These are phyloP conservation scores for Leccinellum luteum DNA, from an alignment of 768 basidiomycete genomes.

Conservation along the genomic window DNA sequence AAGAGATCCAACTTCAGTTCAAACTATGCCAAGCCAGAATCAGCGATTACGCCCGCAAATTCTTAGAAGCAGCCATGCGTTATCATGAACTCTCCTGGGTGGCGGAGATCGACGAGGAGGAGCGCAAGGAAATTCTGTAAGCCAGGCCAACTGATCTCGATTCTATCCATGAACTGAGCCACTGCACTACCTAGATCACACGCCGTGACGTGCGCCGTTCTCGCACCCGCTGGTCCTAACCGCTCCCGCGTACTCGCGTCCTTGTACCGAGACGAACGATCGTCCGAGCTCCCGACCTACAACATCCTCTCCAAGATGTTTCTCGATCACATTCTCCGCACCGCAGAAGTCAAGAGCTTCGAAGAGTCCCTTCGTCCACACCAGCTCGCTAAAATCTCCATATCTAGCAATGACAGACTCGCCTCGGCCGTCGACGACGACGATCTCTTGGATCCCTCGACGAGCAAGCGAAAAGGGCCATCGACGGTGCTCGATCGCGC, in stretches of 20 bases:
- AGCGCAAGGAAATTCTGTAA: constrained; percentile 87
- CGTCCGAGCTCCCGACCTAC: constrained; percentile 72
- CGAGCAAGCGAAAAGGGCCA: constrained; percentile 84
- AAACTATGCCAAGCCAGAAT: constrained; percentile 95
- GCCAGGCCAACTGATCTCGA: constrained; percentile 26
- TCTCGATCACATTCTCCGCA: constrained; percentile 92
- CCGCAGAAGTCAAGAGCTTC: constrained; percentile 87
- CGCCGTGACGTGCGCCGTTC: constrained; percentile 93
- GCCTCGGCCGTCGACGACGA: constrained; percentile 65
- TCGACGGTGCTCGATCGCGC: constrained; percentile 95
- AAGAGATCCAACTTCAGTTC: constrained; percentile 77
- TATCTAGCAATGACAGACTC: constrained; percentile 79
- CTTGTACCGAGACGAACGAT: constrained; percentile 91
- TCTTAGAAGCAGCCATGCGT: constrained; percentile 88
- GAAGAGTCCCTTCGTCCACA: constrained; percentile 85
- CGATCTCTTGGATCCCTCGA: constrained; percentile 48
- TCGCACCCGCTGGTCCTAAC: constrained; percentile 96
- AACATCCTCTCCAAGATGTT: constrained; percentile 98
- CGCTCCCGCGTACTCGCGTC: constrained; percentile 91
- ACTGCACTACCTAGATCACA: constrained; percentile 60
- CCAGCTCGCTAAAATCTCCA: constrained; percentile 89
- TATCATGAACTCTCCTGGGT: constrained; percentile 96
- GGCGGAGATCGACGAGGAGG: constrained; percentile 89
- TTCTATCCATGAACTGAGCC: constrained; percentile 6
- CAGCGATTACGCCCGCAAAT: constrained; percentile 87